Percentiles rank a stretch among this genome's conserved stretches.
These are phyloP conservation scores for Wallacemonas sp. DNA, from an alignment of 208 protist species.

Conservation along the genomic window DNA sequence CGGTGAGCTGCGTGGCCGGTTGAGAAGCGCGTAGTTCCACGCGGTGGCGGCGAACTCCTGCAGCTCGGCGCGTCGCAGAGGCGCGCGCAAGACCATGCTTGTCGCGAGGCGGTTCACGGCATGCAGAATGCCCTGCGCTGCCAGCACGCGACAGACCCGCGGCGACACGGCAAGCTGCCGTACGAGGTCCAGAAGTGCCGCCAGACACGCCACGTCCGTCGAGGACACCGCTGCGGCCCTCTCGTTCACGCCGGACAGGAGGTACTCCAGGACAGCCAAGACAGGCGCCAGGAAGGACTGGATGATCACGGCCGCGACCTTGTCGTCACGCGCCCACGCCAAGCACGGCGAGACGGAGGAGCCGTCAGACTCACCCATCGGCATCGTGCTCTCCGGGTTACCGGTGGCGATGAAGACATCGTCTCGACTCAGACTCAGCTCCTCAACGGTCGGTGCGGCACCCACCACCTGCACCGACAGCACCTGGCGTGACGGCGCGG, in stretches of 20 bases:
- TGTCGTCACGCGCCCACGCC: conserved; percentile 6
- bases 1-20: background rate
- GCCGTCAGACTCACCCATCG: no score
- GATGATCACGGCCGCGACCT: conserved; percentile 18
- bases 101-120: conserved; percentile 43
- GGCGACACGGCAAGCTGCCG: conserved; percentile 27
- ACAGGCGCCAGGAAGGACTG: conserved; percentile 22
- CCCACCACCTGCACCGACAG: conserved; percentile 18
- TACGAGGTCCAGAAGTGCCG: conserved; percentile 43
- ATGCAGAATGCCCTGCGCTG: conserved; percentile 37
- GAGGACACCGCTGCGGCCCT: conserved; percentile 17
- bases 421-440: background rate
- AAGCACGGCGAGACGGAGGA: background rate
- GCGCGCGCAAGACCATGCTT: conserved; percentile 34
- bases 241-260: background rate
- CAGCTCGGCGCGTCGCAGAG: conserved; percentile 48
- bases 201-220: conserved; percentile 34
- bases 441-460: background rate
- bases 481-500: conserved; percentile 16
- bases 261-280: conserved; percentile 4
- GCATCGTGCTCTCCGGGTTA: background rate
- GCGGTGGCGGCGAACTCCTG: conserved; percentile 53
- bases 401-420: conserved; percentile 11
- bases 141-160: conserved; percentile 39
- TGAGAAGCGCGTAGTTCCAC: background rate